A percentile compares a stretch with the other conserved stretches of the same genome.
phyloP scores from a whole-genome alignment of 1,284 basidiomycete genomes.

The Stereum hirsutum region DNA sequence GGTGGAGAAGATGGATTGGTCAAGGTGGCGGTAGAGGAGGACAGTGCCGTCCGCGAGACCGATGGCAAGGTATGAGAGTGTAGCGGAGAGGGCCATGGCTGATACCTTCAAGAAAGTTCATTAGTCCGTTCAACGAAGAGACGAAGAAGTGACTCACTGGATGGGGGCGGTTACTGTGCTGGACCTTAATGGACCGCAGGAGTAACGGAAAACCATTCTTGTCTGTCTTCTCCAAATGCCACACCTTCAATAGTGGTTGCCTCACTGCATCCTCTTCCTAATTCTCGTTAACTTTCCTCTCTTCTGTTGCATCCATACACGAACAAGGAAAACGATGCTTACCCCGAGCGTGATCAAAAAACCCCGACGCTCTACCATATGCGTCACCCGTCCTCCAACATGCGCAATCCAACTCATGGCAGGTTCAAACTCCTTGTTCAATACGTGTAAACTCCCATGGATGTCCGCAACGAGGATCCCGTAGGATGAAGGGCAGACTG shows the following conservation, averaged over 20 bases:
- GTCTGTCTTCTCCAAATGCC: constrained; percentile 76
- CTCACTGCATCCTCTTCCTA: constrained; percentile 74
- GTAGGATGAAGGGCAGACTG: constrained; percentile 47
- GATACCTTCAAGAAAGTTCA: constrained; percentile 47
- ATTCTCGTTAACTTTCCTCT: constrained; percentile 2
- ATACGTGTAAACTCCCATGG: constrained; percentile 69
- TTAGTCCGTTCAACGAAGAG: constrained; percentile 3
- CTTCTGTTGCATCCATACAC: neutral
- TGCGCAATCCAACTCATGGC: constrained; percentile 74
- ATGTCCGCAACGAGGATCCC: constrained; percentile 74
- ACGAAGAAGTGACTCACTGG: constrained; percentile 44
- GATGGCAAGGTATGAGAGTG: constrained; percentile 82
- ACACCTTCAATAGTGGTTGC: constrained; percentile 81
- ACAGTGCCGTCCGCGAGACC: constrained; percentile 95
- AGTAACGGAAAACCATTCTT: constrained; percentile 63
- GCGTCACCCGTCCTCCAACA: constrained; percentile 69
- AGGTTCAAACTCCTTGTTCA: constrained; percentile 70
- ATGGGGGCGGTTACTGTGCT: constrained; percentile 70
- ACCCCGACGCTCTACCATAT: constrained; percentile 73
- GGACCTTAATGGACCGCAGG: constrained; percentile 72
- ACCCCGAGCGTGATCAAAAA: constrained; percentile 82
- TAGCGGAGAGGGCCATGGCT: constrained; percentile 70
- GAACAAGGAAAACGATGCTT: constrained; percentile 20
- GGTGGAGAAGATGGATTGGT: constrained; percentile 71
- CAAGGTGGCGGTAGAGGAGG: constrained; percentile 82